Percentiles rank a stretch among this genome's conserved stretches.
These are phyloP conservation scores for Xanthoceras sorbifolium DNA, from an alignment of 345 rosid species.

Conservation along the genomic window DNA sequence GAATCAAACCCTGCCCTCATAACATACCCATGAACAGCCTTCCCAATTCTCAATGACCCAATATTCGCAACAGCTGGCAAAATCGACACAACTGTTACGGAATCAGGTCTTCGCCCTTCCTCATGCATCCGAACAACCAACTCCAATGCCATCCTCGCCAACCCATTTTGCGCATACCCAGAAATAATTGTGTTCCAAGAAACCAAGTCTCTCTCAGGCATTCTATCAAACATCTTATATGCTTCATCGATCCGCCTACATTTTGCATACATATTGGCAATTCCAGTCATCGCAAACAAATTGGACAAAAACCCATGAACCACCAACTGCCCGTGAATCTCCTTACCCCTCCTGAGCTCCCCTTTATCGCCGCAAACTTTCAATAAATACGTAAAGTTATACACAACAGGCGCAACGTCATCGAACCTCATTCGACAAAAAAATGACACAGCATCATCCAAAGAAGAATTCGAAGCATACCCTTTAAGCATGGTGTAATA, in stretches of 20 bases:
- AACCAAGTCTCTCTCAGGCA: constrained; percentile 81
- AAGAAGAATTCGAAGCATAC: constrained; percentile 51
- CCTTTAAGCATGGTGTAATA: constrained; percentile 89
- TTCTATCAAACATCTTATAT: constrained; percentile 76
- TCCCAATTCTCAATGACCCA: constrained; percentile 54
- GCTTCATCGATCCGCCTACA: constrained; percentile 65
- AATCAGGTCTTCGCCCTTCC: constrained; percentile 66
- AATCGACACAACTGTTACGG: constrained; percentile 65
- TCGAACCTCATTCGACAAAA: constrained; percentile 67
- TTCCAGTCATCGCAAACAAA: constrained; percentile 72
- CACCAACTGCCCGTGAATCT: constrained; percentile 76
- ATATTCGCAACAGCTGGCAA: constrained; percentile 66
- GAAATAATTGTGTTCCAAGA: constrained; percentile 84
- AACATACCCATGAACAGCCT: constrained; percentile 65
- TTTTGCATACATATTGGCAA: constrained; percentile 67
- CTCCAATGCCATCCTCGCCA: constrained; percentile 54
- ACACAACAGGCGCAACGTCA: constrained; percentile 57
- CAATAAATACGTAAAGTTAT: constrained; percentile 73
- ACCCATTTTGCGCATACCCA: constrained; percentile 75
- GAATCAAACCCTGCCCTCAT: constrained; percentile 58
- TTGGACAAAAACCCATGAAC: constrained; percentile 58
- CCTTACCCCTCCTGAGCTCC: constrained; percentile 57
- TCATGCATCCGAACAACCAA: constrained; percentile 60
- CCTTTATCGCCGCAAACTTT: constrained; percentile 64
- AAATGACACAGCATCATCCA: constrained; percentile 49